phyloP scores from a whole-genome alignment of 108 stramenopile species.

The Fragilariopsis cylindrus region DNA sequence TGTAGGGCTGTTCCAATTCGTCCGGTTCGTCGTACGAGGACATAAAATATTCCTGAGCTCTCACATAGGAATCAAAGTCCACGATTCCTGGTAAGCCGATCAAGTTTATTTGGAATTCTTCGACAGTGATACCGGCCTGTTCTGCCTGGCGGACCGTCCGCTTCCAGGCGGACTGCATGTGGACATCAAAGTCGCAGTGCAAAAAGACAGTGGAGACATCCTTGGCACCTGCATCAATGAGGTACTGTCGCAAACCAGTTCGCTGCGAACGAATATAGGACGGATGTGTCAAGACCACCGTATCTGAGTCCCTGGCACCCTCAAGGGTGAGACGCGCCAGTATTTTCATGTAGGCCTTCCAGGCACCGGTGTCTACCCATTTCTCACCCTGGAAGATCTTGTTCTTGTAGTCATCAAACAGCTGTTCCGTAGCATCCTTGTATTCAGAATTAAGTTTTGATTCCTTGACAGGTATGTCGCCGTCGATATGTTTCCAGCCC shows the following conservation, averaged over 20 bases:
- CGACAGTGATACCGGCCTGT: neutral
- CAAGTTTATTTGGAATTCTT: neutral
- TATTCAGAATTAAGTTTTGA: neutral
- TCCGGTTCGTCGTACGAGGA: neutral
- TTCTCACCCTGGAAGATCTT: neutral
- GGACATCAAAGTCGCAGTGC: conserved; percentile 1
- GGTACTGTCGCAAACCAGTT: neutral
- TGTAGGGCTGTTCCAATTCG: neutral
- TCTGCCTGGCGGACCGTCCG: neutral
- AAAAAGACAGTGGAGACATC: neutral
- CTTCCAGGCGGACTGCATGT: neutral
- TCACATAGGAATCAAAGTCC: too few species aligned
- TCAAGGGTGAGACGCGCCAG: neutral
- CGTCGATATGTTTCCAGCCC: neutral
- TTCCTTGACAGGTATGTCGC: neutral
- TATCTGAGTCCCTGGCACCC: neutral
- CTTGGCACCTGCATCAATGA: neutral
- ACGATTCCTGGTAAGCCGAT: neutral
- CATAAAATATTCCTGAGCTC: neutral
- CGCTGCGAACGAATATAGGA: neutral
- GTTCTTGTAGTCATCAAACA: neutral
- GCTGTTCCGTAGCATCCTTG: neutral
- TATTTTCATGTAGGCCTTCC: neutral
- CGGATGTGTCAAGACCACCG: neutral
- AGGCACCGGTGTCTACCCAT: neutral